These are phyloP conservation scores for Diplodia corticola DNA, from an alignment of 2,329 filamentous ascomycete species.

Conservation along the genomic window DNA sequence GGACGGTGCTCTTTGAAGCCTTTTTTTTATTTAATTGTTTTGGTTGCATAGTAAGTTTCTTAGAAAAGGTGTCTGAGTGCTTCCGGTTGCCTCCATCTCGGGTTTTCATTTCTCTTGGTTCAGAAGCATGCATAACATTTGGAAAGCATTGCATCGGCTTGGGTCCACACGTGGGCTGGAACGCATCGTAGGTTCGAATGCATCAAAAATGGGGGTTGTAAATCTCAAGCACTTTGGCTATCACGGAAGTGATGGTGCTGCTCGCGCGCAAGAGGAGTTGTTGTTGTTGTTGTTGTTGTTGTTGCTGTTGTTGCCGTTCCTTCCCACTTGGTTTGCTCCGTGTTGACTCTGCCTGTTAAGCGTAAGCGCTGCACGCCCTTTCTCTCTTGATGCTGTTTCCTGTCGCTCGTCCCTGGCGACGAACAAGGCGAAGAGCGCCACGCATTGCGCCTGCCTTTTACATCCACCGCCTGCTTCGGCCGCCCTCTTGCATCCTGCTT, in stretches of 20 bases:
- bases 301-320: background rate
- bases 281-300: background rate
- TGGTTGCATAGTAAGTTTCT: background rate
- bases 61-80: conserved; percentile 6
- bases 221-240: background rate
- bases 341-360: background rate
- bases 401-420: background rate
- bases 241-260: background rate
- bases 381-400: background rate
- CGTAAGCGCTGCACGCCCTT: background rate
- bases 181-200: background rate
- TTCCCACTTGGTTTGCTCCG: background rate
- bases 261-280: background rate
- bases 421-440: background rate
- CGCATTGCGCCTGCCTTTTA: background rate
- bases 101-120: background rate
- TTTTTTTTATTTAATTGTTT: conserved; percentile 10
- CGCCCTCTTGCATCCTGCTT: background rate
- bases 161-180: background rate
- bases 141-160: conserved; percentile 15
- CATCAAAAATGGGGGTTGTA: background rate
- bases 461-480: background rate
- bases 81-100: background rate
- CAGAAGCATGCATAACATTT: conserved; percentile 4
- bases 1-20: background rate